Conservation (phyloP, 495 filamentous ascomycete species). For the Xylaria grammica region DNA sequence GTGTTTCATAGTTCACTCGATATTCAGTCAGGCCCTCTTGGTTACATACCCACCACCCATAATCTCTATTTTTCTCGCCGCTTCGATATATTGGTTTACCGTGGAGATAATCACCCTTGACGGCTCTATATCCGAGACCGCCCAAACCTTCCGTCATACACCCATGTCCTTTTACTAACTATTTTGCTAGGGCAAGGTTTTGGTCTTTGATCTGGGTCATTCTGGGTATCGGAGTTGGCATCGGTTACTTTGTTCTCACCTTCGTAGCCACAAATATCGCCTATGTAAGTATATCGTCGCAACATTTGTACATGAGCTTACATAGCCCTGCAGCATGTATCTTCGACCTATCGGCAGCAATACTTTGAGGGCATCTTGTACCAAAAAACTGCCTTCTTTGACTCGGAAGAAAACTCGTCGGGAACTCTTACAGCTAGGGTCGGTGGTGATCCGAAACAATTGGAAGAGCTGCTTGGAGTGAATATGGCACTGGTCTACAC, state of each 20-base stretch:
- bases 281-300: conserved; percentile 29
- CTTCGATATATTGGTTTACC: not conserved
- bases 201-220: conserved; percentile 57
- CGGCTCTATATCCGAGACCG: not conserved
- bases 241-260: conserved; percentile 45
- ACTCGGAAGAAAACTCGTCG: conserved; percentile 63
- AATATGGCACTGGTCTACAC: conserved; percentile 60
- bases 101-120: not conserved
- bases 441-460: conserved; percentile 61
- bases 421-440: conserved; percentile 66
- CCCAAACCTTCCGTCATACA: not conserved
- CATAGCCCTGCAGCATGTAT: conserved; percentile 36
- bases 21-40: not conserved
- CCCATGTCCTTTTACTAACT: not conserved
- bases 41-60: not conserved
- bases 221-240: conserved; percentile 46
- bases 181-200: conserved; percentile 36
- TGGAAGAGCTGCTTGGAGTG: conserved; percentile 66
- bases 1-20: not conserved
- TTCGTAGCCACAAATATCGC: conserved; percentile 43
- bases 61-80: not conserved
- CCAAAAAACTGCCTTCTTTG: conserved; percentile 68
- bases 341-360: conserved; percentile 60
- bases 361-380: conserved; percentile 62
- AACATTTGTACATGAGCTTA: conserved; percentile 21